Conservation (phyloP, 306 rosid species). For the Alnus rubra region DNA sequence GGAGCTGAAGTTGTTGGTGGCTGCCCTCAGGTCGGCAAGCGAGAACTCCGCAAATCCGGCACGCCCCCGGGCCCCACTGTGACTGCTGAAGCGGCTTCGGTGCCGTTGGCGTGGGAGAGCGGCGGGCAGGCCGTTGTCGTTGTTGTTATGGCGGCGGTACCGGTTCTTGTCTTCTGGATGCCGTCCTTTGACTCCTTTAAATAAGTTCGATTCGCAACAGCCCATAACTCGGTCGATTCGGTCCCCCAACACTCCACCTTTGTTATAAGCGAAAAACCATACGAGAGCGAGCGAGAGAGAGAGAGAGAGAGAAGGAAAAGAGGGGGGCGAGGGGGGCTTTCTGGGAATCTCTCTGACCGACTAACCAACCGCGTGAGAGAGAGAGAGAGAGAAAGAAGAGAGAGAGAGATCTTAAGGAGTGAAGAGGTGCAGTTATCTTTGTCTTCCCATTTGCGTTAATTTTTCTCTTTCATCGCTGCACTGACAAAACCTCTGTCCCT, state of each 20-base stretch:
- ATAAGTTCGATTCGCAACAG: conserved; percentile 50
- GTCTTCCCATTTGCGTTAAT: conserved; percentile 31
- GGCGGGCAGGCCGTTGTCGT: not conserved
- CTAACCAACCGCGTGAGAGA: conserved; percentile 10
- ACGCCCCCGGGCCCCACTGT: conserved; percentile 19
- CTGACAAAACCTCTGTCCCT: conserved; percentile 44
- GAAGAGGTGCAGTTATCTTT: conserved; percentile 39
- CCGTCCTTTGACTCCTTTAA: not conserved
- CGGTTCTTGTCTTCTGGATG: conserved; percentile 2
- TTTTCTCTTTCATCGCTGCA: conserved; percentile 23
- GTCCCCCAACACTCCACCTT: conserved; percentile 20
- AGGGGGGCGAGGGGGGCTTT: not conserved
- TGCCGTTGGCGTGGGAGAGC: conserved; percentile 41
- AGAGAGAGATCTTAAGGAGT: conserved; percentile 19
- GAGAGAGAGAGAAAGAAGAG: conserved; percentile 16
- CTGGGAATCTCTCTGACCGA: conserved; percentile 2
- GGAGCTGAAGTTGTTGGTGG: conserved; percentile 75
- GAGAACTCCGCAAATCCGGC: conserved; percentile 64
- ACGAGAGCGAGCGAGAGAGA: conserved; percentile 2
- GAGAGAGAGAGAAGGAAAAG: not conserved
- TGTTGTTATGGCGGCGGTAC: conserved; percentile 14
- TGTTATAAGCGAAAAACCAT: conserved; percentile 20
- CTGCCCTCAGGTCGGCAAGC: conserved; percentile 61
- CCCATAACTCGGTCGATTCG: conserved; percentile 62
- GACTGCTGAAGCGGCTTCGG: conserved; percentile 23